These are phyloP conservation scores for Tillandsia fasciculata DNA, from an alignment of 176 grass and related monocot genomes.

Conservation along the genomic window DNA sequence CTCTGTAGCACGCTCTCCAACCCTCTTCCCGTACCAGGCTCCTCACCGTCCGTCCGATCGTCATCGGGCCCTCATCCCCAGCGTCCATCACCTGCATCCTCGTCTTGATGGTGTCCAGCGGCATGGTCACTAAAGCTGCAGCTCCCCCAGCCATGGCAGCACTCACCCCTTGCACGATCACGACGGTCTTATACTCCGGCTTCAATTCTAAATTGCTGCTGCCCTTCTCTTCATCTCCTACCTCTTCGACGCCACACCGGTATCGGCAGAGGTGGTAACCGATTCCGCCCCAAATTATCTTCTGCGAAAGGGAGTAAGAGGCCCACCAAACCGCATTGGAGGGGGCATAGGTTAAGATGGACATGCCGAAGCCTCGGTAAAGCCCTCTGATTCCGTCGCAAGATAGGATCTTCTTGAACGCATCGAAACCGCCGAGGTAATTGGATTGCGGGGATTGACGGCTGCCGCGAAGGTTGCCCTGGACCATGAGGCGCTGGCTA, in stretches of 20 bases:
- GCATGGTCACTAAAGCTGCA: constrained; percentile 59
- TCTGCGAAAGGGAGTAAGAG: constrained; percentile 56
- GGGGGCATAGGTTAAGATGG: constrained; percentile 71
- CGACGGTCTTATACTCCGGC: constrained; percentile 50
- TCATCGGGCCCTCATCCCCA: constrained; percentile 27
- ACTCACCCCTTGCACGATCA: constrained; percentile 62
- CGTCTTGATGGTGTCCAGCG: constrained; percentile 76
- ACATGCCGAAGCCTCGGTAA: constrained; percentile 74
- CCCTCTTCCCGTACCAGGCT: constrained; percentile 57
- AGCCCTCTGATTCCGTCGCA: constrained; percentile 49
- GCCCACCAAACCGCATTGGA: constrained; percentile 89
- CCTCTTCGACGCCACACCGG: constrained; percentile 39
- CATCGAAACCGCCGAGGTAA: constrained; percentile 55
- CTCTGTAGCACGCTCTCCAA: constrained; percentile 59
- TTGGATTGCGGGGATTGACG: constrained; percentile 20
- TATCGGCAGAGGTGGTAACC: constrained; percentile 50
- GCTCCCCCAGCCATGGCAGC: constrained; percentile 54
- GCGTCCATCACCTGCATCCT: constrained; percentile 83
- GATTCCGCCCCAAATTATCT: constrained; percentile 55
- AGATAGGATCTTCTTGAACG: constrained; percentile 52
- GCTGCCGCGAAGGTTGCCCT: constrained; percentile 38
- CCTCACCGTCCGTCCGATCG: constrained; percentile 38
- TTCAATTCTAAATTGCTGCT: constrained; percentile 27
- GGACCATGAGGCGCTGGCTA: constrained; percentile 78
- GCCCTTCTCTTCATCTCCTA: constrained; percentile 30